Percentiles rank a stretch among this genome's conserved stretches.
Evolutionary conservation across 2,329 filamentous ascomycete genomes (phyloP).

Genomic region (Sarocladium kiliense): DNA sequence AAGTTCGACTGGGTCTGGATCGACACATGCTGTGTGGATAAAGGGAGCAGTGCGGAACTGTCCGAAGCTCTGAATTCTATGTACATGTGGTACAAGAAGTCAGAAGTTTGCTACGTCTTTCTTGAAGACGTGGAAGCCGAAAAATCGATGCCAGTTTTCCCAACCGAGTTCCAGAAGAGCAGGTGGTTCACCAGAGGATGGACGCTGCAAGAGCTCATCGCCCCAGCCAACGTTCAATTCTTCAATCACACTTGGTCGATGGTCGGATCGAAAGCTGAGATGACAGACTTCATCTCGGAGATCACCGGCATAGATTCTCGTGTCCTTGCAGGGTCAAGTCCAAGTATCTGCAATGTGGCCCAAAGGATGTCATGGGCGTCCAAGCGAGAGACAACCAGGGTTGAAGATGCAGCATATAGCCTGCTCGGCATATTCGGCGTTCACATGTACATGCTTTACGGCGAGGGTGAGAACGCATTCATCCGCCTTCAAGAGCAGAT

Average conservation of each 20-base stretch:
- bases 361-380: slow-evolving; percentile 17
- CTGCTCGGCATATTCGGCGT: slow-evolving; percentile 18
- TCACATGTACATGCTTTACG: slow-evolving; percentile 19
- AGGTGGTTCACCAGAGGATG: slow-evolving; percentile 20
- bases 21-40: slow-evolving; percentile 24
- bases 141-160: neutral
- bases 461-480: slow-evolving; percentile 16
- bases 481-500: slow-evolving; percentile 15
- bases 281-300: neutral
- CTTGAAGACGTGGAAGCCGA: slow-evolving; percentile 12
- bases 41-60: slow-evolving; percentile 18
- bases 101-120: slow-evolving; percentile 21
- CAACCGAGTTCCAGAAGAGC: neutral
- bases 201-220: slow-evolving; percentile 22
- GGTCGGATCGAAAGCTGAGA: neutral
- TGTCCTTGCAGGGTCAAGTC: neutral
- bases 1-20: slow-evolving; percentile 18
- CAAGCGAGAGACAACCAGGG: slow-evolving; percentile 14
- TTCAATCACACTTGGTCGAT: slow-evolving; percentile 16
- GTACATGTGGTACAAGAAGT: slow-evolving; percentile 19
- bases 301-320: neutral
- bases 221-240: slow-evolving; percentile 18
- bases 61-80: slow-evolving; percentile 24
- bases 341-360: slow-evolving; percentile 6
- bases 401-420: slow-evolving; percentile 18